Evolutionary conservation across 768 basidiomycete genomes (phyloP), one percentile per base, ranked within the genome.

Genomic region (Agrocybe chaxingu): DNA sequence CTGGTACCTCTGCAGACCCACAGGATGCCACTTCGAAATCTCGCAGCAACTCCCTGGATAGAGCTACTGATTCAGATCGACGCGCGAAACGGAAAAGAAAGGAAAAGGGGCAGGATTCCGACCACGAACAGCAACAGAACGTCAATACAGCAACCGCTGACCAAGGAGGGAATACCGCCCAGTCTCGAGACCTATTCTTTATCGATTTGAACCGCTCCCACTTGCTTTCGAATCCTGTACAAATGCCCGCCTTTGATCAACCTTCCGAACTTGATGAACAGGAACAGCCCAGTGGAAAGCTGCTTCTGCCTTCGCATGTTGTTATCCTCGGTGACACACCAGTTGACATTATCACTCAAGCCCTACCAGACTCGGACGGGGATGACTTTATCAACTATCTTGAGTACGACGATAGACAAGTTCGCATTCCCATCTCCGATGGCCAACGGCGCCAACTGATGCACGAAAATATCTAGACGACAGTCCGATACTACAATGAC

Each of bases 371-470:
- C 34, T 70, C 73, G 10, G 81, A 83, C 16, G 79, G 78, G 7
- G 81, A 82, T 18, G 79, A 80, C 59, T 88, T 81, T 58, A 90
- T 92, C 50, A 82, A 91, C 46, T 90, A 88, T 60, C 71, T 92
- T 18, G 87, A 90, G 56, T 86, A 83, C 55, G 87, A 87, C 45
- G 81, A 82, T 57, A 68, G 75, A 32, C 79, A 76, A 67, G 85
- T 84, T 50, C 19, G 75, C 60, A 34, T 29, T 19, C 12, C 47
- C 12, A 16, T 30, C 9, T 36, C 40, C 31, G 46, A 18, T 30
- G 19, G 12, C 19, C 13, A n/a, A 37, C 24, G 18, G 37, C 31
- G 6, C 51, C 29, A 18, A 18, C 19, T 47, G 19, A 42, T 48
- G 30, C 52, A 43, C 29, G 42, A 7, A 6, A 7, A 11, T 43